Evolutionary conservation across 768 basidiomycete species (phyloP), one percentile per base, ranked within the genome.

Genomic region (Ramaria rubella): DNA sequence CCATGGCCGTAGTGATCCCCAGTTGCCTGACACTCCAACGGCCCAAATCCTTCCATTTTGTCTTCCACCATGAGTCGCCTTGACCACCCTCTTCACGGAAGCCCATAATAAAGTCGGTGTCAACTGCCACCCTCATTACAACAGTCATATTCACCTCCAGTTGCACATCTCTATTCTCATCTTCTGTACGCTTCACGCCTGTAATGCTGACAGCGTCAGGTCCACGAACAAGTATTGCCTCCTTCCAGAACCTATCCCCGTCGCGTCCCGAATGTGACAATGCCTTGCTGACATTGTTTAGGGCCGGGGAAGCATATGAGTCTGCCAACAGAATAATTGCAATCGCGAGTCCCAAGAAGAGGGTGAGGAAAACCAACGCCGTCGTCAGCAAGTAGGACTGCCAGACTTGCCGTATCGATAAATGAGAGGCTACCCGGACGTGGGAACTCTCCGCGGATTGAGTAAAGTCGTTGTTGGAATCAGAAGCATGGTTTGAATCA

Each of bases 21-120:
- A 56, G 27, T 11, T n/a, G 24, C 4, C 33, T 30, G 40, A 56
- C 45, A 31, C 43, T 30, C 55, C 55, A 56, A 14, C 43, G n/a
- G 5, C 40, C 55, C 14, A 45, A 12, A 14, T 23, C 36, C 31
- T 29, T 29, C 55, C 55, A 56, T 33, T 23, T 15, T 21, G 15
- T 33, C 24, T 14, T 23, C 31, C 43, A 45, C 55, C 55, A 45
- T 19, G 30, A 6, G 19, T 48, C 29, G 23, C 31, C 15, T 2
- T 14, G 19, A 23, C 5, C 38, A 3, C 11, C 8, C 31, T 34
- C 43, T 9, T 48, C 45, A 5, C 19, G 55, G 31, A 56, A 49
- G 15, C 43, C 55, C 55, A 56, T 56, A 36, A 56, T 21, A 45
- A 46, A 49, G 31, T 56, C 55, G 19, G 55, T 48, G 36, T 56